Conservation (phyloP, 2,329 filamentous ascomycete genomes). For the Xylariaceae sp. region DNA sequence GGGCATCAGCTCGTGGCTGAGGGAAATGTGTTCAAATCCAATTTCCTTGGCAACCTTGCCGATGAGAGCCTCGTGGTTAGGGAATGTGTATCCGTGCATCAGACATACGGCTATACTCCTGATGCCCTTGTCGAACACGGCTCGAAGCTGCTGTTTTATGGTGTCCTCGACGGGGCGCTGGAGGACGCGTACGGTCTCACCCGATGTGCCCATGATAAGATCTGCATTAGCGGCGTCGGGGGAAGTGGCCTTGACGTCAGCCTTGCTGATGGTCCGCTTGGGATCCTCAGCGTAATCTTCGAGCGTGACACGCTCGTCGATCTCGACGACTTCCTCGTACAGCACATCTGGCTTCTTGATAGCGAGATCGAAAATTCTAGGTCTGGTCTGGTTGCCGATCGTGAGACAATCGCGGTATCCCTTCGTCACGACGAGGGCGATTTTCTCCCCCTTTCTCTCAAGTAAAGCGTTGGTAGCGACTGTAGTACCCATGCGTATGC, state of each 20-base stretch:
- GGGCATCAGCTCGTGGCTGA: constrained; percentile 80
- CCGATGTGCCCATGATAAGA: constrained; percentile 67
- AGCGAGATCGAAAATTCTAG: constrained; percentile 85
- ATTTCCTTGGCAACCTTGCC: constrained; percentile 74
- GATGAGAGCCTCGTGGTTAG: constrained; percentile 75
- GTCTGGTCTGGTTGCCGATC: constrained; percentile 87
- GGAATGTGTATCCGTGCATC: constrained; percentile 91
- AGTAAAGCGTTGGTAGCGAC: constrained; percentile 90
- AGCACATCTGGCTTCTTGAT: constrained; percentile 84
- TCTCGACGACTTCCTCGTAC: constrained; percentile 80
- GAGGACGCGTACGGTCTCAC: constrained; percentile 70
- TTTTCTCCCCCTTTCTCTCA: constrained; percentile 84
- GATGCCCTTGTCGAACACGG: constrained; percentile 66
- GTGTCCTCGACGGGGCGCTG: constrained; percentile 54
- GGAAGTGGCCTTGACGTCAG: constrained; percentile 50
- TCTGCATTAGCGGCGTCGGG: constrained; percentile 45
- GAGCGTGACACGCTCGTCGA: constrained; percentile 85
- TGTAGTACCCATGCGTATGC: constrained; percentile 93
- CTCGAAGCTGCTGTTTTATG: constrained; percentile 59
- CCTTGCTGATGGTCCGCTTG: constrained; percentile 51
- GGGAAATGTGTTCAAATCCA: constrained; percentile 77
- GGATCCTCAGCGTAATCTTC: constrained; percentile 93
- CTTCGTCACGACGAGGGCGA: constrained; percentile 80
- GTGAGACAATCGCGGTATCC: constrained; percentile 84
- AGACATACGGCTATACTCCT: constrained; percentile 83